Base-by-base conservation (phyloP, 2,329 filamentous ascomycete genomes). In the Botryosphaeria dothidea region DNA sequence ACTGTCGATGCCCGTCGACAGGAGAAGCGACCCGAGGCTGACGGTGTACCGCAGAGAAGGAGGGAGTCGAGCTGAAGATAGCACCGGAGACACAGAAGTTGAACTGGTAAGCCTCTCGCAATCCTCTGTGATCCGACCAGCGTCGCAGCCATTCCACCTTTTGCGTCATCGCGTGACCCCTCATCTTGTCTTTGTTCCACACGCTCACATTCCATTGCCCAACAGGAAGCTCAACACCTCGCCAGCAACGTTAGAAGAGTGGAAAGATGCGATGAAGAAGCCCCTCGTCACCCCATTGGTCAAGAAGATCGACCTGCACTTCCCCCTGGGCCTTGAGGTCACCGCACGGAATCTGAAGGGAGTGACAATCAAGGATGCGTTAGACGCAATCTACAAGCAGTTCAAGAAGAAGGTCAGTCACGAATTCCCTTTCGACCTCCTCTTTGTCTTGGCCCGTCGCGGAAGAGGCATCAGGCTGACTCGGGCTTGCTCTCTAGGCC, bases 331-430 rank as follows among this genome's bases (percentile, higher is more conserved):
- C 60, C 86, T 95, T 64, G 89, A 94, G 75, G 91, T 97, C 70
- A 92, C 90, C 34, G 94, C 93, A 75, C 88, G 94, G 74, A 98
- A 97, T 81, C 83, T 93, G 72, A 94, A 93, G 80, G 94, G 94
- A 65, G 93, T 98, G 71, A 98, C 94, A 65, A 94, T 98, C 85
- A 97, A 97, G 84, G 94, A 98, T 80, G 93, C 93, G 66, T 78
- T 97, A 78, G 93, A 97, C 78, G 94, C 92, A 73, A 97, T 98
- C 81, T 85, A 97, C 85, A 97, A 97, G 85, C 87, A 91, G 72
- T 96, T 92, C 85, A 96, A 96, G 87, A 97, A 97, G 88, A 90
- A 93, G 87, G 94, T 93, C 80, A 72, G 88, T 78, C 49, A 15
- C 15, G n/a, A n/a, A n/a, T 21, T 7, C 34, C 21, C 31, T 21